phyloP scores from a whole-genome alignment of 2,329 filamentous ascomycete genomes.

The Sporothrix dimorphospora region DNA sequence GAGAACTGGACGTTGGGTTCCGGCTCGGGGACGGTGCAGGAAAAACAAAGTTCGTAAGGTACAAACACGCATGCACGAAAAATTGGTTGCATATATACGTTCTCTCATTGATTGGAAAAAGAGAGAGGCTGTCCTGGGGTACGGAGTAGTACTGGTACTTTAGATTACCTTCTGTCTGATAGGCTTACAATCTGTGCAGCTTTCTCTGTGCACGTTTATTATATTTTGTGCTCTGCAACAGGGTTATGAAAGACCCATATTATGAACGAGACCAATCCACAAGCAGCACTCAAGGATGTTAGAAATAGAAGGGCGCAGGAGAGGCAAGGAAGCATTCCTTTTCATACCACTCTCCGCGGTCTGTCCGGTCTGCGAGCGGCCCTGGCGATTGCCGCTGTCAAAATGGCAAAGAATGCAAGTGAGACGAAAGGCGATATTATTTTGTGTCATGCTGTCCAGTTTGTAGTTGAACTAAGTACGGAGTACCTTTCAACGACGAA shows the following conservation, averaged over 20 bases:
- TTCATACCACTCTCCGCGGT: too few species aligned
- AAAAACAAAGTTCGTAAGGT: background rate
- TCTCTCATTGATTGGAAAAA: background rate
- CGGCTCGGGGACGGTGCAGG: background rate
- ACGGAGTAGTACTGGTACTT: too few species aligned
- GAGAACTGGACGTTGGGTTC: background rate
- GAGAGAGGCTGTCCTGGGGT: too few species aligned
- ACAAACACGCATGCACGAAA: background rate
- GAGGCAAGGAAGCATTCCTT: background rate
- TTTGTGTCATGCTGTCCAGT: background rate
- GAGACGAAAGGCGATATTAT: too few species aligned
- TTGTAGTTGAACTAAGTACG: background rate
- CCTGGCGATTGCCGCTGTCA: conserved; percentile 7
- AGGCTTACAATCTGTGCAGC: background rate
- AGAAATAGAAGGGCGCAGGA: background rate
- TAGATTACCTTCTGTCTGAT: background rate
- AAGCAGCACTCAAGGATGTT: background rate
- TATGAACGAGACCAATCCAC: background rate
- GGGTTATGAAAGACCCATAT: background rate
- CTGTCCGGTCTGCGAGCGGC: too few species aligned
- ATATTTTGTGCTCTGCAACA: background rate
- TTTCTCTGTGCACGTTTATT: background rate
- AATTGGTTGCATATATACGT: background rate
- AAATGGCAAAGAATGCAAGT: background rate
- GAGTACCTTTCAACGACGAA: background rate